Base-by-base conservation (phyloP, 441 rosid genomes). In the Erodium moschatum region DNA sequence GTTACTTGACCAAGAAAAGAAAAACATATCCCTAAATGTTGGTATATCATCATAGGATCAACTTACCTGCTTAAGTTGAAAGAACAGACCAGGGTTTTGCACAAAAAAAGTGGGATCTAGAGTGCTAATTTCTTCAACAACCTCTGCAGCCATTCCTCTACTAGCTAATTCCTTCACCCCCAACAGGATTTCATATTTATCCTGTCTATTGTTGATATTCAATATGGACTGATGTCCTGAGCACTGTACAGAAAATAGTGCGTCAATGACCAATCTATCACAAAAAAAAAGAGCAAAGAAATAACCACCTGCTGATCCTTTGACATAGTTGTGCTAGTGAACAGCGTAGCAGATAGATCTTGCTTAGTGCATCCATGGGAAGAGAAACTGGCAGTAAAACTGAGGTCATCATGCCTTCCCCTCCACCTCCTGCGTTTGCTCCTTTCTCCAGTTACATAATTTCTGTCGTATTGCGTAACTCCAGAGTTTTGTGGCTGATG, bases 341-440 rank as follows among this genome's bases (percentile, higher is more conserved):
- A 62, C 24, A 70, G 38, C 66, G 79, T 69, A 64, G 70, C 7
- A 69, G 69, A 76, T 67, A 75, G 69, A 67, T 81, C 85, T 70
- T 68, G 81, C 79, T 83, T 79, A 73, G 69, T 65, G 38, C 74
- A 72, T 74, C 78, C 81, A 67, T 65, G 70, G 74, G 63, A 75
- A 72, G 89, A 74, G 67, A 79, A 65, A 69, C 76, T 85, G 70
- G 87, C 72, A 67, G 70, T 24, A 56, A 73, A 76, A 73, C 73
- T 82, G 27, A 80, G 74, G 70, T 90, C 88, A 79, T 84, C 91
- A 74, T 77, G 80, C 69, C 98, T 83, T 69, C 91, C 95, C 77
- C 91, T 85, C 98, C 98, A 93, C 72, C 92, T 80, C 83, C 85
- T 93, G 29, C 95, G 97, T 79, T 89, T 90, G 77, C 83, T 84